Percentiles rank a stretch among this genome's conserved stretches.
phyloP scores from a whole-genome alignment of 1,284 basidiomycete species.

The Coriolopsis trogii region DNA sequence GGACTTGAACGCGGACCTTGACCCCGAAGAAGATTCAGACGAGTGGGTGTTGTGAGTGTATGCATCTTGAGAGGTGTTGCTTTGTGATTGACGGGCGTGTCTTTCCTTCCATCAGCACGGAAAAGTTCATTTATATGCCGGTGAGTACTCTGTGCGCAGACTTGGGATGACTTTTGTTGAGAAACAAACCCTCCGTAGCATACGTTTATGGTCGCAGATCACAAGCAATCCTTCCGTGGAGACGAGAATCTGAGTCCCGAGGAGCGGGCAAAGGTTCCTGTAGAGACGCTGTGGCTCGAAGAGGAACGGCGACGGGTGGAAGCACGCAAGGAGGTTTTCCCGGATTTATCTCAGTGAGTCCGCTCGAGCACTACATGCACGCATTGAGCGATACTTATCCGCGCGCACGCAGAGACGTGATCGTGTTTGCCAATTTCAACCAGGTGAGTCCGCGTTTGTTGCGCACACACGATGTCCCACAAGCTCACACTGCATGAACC shows the following conservation, averaged over 20 bases:
- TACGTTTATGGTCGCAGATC: conserved; percentile 66
- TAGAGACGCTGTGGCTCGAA: conserved; percentile 45
- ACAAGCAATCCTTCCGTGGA: conserved; percentile 49
- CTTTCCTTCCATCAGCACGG: conserved; percentile 33
- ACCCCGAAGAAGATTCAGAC: conserved; percentile 50
- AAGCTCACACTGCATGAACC: conserved; percentile 18
- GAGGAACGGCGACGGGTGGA: conserved; percentile 49
- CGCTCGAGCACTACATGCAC: background rate
- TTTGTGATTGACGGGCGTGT: conserved; percentile 11
- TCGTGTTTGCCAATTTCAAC: conserved; percentile 69
- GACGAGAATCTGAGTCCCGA: conserved; percentile 38
- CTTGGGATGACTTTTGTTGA: background rate
- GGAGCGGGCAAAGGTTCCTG: conserved; percentile 21
- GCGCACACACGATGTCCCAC: conserved; percentile 4
- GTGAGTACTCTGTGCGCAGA: conserved; percentile 12
- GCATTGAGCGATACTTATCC: background rate
- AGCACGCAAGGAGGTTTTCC: conserved; percentile 49
- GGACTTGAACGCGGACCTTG: conserved; percentile 44
- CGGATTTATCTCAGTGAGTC: conserved; percentile 48
- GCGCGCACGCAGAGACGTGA: conserved; percentile 37
- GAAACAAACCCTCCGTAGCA: conserved; percentile 35
- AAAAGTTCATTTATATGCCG: conserved; percentile 58
- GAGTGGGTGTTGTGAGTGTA: conserved; percentile 57
- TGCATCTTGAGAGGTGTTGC: conserved; percentile 17
- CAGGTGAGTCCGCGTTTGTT: conserved; percentile 41